Evolutionary conservation across 2,329 filamentous ascomycete species (phyloP), one percentile per base, ranked within the genome.

Genomic region (Sporothrix globosa): DNA sequence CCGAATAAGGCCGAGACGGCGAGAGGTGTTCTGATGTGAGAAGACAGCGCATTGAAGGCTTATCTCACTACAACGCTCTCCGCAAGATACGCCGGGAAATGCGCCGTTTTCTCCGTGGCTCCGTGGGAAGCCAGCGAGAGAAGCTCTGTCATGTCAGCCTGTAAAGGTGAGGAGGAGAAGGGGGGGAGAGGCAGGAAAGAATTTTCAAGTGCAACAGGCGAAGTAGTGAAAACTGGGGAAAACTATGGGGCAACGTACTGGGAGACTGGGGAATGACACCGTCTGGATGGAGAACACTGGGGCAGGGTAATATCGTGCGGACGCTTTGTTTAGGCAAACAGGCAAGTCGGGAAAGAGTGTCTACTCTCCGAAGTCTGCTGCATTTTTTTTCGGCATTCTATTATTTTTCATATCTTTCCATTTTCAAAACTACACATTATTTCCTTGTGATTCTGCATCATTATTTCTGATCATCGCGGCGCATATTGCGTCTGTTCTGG

Each of bases 251-350:
- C n/a, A 65, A 34, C 44, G 0, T 6, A 44, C 60, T 30, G 44
- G 61, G 61, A 24, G 24, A 48, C 24, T 21, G 13, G 48, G 48
- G 46, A n/a, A 48, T n/a, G 46, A 4, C 58, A 11, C 58, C 58
- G 14, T 17, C 39, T 13, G 34, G 30, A 60, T 60, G 56, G 34
- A 60, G 34, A 58, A 58, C 9, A 63, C 39, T 63, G n/a, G 56
- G 58, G 58, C 27, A 60, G 21, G 41, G 56, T 61, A 41, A 60
- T 61, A 61, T 61, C 56, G 56, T 44, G 56, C 56, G 39, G 11
- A n/a, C 27, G 19, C 24, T 53, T 21, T 13, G n/a, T 54, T 24
- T 13, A 54, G 27, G 52, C 24, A 11, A 54, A 19, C 13, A 54
- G 11, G 24, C 21, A 17, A 53, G 24, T 6, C 13, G 24, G 11